Base-by-base conservation (phyloP, 2,329 filamentous ascomycete species). In the Akanthomyces dipterigenus region DNA sequence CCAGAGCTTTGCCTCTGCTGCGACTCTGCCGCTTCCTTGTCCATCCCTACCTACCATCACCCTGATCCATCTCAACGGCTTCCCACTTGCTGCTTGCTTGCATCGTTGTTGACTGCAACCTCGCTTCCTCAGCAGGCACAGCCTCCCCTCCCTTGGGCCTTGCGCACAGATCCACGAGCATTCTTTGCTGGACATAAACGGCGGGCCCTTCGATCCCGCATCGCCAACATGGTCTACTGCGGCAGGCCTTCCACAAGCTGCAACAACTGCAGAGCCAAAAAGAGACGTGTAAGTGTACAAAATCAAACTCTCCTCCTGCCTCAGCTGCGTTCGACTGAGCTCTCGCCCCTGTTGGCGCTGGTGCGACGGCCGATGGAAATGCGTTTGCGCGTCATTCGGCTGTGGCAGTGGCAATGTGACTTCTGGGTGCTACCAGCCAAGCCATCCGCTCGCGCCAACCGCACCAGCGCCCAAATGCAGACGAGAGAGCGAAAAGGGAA, bases 241-340 rank as follows among this genome's bases (percentile, higher is more conserved):
- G 61, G 61, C 22, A 50, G 61, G 45, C 61, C 61, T 20, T 62
- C 61, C 18, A 62, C 61, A 53, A 62, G 61, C 42, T 62, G 61
- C 55, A 58, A 59, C 20, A 62, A 55, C 24, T 62, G 61, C 49
- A 62, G 61, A 22, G 55, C 55, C 28, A 62, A 62, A 24, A 62
- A 62, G 43, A 58, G 61, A 62, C 55, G 61, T 22, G 61, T 62
- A 55, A 54, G 61, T 57, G 26, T 34, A 7, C 28, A 48, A 22
- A 16, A 18, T 20, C 5, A 3, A 3, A 18, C 42, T 53, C 5
- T 1, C 14, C 11, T 3, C 18, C 7, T 22, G 11, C 22, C 22
- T 20, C 22, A 6, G 18, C 11, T 14, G 22, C 38, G 38, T 26
- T 9, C 45, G 14, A 18, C n/a, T 11, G 2, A 9, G 4, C 31